Percentiles rank a stretch among this genome's conserved stretches.
Conservation (phyloP, 2,329 filamentous ascomycete genomes). For the Lasiodiplodia gonubiensis region DNA sequence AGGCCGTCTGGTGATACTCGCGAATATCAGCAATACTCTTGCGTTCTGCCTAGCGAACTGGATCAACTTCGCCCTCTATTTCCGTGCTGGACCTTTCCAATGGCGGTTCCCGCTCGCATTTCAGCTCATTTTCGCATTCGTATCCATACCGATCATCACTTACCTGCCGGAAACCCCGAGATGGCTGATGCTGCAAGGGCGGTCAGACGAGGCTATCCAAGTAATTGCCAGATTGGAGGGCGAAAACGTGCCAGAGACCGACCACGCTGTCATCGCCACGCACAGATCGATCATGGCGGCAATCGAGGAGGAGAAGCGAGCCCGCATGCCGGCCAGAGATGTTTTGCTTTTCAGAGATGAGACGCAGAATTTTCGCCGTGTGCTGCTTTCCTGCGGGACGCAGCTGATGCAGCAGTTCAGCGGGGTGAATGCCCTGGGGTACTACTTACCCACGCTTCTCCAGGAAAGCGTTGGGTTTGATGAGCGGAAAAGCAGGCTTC, state of each 20-base stretch:
- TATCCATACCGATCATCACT: slow-evolving; percentile 48
- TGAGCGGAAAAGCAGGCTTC: slow-evolving; percentile 31
- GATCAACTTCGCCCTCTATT: slow-evolving; percentile 28
- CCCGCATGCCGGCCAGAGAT: slow-evolving; percentile 30
- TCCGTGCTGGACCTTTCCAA: slow-evolving; percentile 31
- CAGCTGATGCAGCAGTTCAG: slow-evolving; percentile 33
- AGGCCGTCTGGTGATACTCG: slow-evolving; percentile 21
- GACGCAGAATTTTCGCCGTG: slow-evolving; percentile 29
- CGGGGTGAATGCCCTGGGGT: slow-evolving; percentile 31
- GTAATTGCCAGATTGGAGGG: slow-evolving; percentile 46
- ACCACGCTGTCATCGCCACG: slow-evolving; percentile 27
- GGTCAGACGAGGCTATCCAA: slow-evolving; percentile 53
- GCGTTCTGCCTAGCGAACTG: slow-evolving; percentile 25
- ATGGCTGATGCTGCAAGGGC: slow-evolving; percentile 60
- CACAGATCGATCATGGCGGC: slow-evolving; percentile 31
- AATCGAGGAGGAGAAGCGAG: slow-evolving; percentile 30
- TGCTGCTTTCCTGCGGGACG: slow-evolving; percentile 31
- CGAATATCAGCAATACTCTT: slow-evolving; percentile 15
- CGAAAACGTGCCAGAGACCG: slow-evolving; percentile 21
- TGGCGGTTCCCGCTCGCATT: slow-evolving; percentile 32
- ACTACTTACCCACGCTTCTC: slow-evolving; percentile 32
- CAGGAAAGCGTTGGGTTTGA: slow-evolving; percentile 30
- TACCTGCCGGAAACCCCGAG: slow-evolving; percentile 62
- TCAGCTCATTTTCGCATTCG: slow-evolving; percentile 48
- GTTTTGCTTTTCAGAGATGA: slow-evolving; percentile 29